Percentiles rank a stretch among this genome's conserved stretches.
These are phyloP conservation scores for Hansenula lynferdii DNA, from an alignment of 1,139 yeast species.

Conservation along the genomic window DNA sequence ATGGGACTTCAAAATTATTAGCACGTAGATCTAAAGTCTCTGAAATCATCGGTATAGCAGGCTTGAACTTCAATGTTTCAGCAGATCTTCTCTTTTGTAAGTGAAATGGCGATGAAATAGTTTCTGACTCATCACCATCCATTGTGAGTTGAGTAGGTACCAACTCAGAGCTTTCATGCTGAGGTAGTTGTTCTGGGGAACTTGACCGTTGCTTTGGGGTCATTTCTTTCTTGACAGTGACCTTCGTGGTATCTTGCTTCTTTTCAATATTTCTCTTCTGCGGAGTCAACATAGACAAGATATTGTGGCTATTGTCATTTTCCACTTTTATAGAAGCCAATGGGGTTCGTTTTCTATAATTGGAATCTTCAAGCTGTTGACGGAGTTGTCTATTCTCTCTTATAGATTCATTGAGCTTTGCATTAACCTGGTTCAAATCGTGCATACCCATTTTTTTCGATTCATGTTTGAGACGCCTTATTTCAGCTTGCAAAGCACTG, in stretches of 20 bases:
- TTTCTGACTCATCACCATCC: not conserved
- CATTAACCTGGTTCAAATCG: slow-evolving; percentile 6
- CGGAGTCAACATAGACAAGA: slow-evolving; percentile 18
- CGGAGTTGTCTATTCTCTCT: slow-evolving; percentile 2
- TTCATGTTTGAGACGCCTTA: not conserved
- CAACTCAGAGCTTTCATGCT: not conserved
- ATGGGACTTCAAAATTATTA: slow-evolving; percentile 6
- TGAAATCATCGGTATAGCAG: slow-evolving; percentile 1
- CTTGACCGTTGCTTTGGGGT: slow-evolving; percentile 11
- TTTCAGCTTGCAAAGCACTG: not conserved
- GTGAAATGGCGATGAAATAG: not conserved
- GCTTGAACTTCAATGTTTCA: slow-evolving; percentile 3
- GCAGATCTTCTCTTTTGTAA: not conserved
- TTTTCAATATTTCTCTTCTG: too few relatives aligned
- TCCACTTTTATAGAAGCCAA: slow-evolving; percentile 1
- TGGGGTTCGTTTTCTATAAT: slow-evolving; percentile 1
- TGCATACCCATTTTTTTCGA: not conserved
- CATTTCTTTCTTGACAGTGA: too few relatives aligned
- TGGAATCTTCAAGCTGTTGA: slow-evolving; percentile 1
- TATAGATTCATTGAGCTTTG: slow-evolving; percentile 2
- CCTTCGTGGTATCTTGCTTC: too few relatives aligned
- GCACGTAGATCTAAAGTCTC: slow-evolving; percentile 9
- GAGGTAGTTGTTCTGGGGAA: not conserved
- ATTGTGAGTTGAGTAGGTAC: slow-evolving; percentile 1
- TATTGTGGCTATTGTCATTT: slow-evolving; percentile 3